Percentiles rank a stretch among this genome's conserved stretches.
phyloP scores from a whole-genome alignment of 345 rosid genomes.

The Populus deltoides region DNA sequence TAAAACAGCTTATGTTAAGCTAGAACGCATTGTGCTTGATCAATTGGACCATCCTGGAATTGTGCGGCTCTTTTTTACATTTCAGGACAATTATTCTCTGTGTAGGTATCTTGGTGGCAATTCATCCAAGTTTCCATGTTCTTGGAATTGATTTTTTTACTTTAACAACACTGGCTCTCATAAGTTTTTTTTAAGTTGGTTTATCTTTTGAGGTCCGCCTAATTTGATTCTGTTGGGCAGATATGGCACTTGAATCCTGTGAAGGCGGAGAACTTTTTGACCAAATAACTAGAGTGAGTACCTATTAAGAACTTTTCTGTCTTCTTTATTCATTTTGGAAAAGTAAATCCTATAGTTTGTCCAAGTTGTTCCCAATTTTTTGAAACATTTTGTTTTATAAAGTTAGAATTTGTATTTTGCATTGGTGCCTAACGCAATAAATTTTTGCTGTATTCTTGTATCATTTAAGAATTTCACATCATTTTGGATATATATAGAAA shows the following conservation, averaged over 20 bases:
- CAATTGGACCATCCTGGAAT: constrained; percentile 97
- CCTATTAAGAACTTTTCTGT: neutral
- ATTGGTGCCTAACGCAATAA: neutral
- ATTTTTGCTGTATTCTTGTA: neutral
- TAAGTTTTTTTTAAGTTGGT: constrained; percentile 6
- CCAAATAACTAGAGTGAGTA: constrained; percentile 92
- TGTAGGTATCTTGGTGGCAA: constrained; percentile 53
- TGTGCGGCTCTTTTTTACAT: constrained; percentile 80
- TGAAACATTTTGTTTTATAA: neutral
- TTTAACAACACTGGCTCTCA: neutral
- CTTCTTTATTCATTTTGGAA: neutral
- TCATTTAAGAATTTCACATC: neutral
- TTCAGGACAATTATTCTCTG: constrained; percentile 82
- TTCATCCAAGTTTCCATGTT: neutral
- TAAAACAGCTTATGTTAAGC: constrained; percentile 91
- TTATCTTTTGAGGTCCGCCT: constrained; percentile 25
- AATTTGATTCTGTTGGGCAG: constrained; percentile 43
- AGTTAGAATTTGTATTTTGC: neutral
- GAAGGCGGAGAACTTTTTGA: constrained; percentile 99
- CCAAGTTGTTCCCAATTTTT: neutral
- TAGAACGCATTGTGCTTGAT: constrained; percentile 94
- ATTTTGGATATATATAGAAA: neutral
- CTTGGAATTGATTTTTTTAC: neutral
- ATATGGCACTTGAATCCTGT: constrained; percentile 98
- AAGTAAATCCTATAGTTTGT: neutral